Conservation (phyloP, 1,284 basidiomycete genomes). For the Wallemia ichthyophaga region DNA sequence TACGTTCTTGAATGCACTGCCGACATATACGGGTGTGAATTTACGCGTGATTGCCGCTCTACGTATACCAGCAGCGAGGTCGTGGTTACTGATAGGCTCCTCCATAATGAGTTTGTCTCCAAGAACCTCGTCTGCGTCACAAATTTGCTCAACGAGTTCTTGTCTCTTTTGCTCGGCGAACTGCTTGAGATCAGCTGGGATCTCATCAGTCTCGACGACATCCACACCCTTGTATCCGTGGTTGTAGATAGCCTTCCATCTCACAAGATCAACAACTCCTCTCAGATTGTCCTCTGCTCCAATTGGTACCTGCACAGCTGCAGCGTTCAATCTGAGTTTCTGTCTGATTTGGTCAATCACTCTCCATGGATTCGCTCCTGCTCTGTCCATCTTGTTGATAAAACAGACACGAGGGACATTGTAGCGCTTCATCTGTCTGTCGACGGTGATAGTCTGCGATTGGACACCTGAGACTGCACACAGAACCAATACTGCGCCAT, state of each 20-base stretch:
- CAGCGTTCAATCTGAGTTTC: slow-evolving; percentile 74
- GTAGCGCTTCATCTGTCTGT: slow-evolving; percentile 93
- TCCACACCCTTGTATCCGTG: slow-evolving; percentile 70
- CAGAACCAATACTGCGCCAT: slow-evolving; percentile 83
- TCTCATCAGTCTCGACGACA: slow-evolving; percentile 60
- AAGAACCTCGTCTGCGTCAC: slow-evolving; percentile 83
- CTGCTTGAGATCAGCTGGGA: slow-evolving; percentile 41
- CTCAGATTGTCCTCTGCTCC: slow-evolving; percentile 63
- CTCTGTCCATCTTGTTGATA: slow-evolving; percentile 99
- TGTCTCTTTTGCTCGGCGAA: slow-evolving; percentile 51
- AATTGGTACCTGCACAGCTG: slow-evolving; percentile 89
- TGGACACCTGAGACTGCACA: slow-evolving; percentile 94
- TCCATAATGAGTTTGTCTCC: slow-evolving; percentile 78
- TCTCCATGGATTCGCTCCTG: slow-evolving; percentile 87
- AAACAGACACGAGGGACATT: slow-evolving; percentile 85
- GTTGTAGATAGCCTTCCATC: slow-evolving; percentile 87
- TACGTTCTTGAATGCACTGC: slow-evolving; percentile 93
- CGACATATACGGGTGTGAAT: slow-evolving; percentile 89
- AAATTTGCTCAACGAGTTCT: slow-evolving; percentile 79
- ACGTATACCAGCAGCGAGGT: slow-evolving; percentile 60
- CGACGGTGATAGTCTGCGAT: slow-evolving; percentile 95
- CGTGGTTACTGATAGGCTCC: slow-evolving; percentile 33
- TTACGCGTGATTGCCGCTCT: slow-evolving; percentile 62
- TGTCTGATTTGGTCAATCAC: slow-evolving; percentile 72
- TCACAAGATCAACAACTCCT: slow-evolving; percentile 77